phyloP scores from a whole-genome alignment of 2,329 filamentous ascomycete genomes.

The Paraphoma chrysanthemicola region DNA sequence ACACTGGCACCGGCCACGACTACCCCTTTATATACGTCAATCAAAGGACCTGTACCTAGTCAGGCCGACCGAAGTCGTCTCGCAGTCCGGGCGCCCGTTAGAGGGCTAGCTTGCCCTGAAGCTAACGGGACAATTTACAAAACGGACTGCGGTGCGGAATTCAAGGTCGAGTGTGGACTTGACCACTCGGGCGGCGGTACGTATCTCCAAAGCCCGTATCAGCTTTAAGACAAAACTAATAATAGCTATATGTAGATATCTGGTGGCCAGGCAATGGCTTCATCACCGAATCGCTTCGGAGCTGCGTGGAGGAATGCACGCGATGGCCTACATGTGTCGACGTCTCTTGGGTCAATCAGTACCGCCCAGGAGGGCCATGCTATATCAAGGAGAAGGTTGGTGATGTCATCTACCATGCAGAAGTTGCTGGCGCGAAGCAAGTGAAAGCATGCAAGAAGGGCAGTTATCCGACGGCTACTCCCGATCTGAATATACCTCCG shows the following conservation, averaged over 20 bases:
- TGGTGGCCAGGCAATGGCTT: conserved; percentile 12
- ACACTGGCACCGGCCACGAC: neutral
- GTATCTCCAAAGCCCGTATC: too few species aligned
- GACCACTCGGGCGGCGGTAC: neutral
- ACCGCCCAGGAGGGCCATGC: neutral
- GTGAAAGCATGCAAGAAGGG: neutral
- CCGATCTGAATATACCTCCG: neutral
- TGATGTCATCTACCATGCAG: neutral
- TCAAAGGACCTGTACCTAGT: neutral
- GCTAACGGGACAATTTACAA: neutral
- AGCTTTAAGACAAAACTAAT: too few species aligned
- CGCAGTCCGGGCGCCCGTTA: neutral
- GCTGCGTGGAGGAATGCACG: conserved; percentile 19
- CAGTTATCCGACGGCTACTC: neutral
- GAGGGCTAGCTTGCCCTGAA: neutral
- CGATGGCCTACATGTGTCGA: conserved; percentile 14
- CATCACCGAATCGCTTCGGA: conserved; percentile 6
- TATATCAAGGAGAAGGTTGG: neutral
- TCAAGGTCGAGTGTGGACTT: neutral
- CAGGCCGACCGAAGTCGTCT: neutral
- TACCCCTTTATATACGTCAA: neutral
- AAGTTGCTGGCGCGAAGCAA: neutral
- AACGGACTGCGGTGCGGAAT: neutral
- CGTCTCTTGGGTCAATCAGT: conserved; percentile 14
- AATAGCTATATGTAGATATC: conserved; percentile 10